Base-by-base conservation (phyloP, 179 eudicot species). In the Silene vulgaris region DNA sequence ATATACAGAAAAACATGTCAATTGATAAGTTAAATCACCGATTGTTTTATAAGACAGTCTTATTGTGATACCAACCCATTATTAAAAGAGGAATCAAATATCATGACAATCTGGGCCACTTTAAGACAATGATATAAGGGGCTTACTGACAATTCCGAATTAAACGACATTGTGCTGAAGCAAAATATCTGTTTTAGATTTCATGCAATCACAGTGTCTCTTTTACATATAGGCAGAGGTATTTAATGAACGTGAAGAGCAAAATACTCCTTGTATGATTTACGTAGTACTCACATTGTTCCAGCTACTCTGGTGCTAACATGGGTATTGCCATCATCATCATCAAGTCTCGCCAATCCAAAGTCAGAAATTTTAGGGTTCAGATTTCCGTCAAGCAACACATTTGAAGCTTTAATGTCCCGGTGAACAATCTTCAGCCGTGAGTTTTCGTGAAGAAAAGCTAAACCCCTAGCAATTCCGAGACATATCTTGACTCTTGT, bases 301-400 rank as follows among this genome's bases (percentile, higher is more conserved):
- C 96, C 96, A 57, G 91, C 96, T 69, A 87, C 80, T 78, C 85
- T 81, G 52, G 96, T 90, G 86, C 89, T 90, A 68, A 90, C 82
- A 76, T 90, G 96, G 79, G 77, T 84, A 66, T 87, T 86, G 35
- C 84, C 93, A 19, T 89, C 90, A 52, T 89, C 90, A 52, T 52
- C 59, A 67, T 80, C 82, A 70, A 90, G 93, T 78, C 84, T 82
- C 57, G 96, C 96, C 82, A 90, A 82, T 74, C 93, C 97, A 74
- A 91, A 91, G 66, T 89, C 97, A 0, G 93, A 91, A 57, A 91
- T 89, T 75, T 89, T 91, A 1, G 97, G 90, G 65, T 78, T 85
- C 63, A 91, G 74, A 65, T 88, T 75, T 74, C 65, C 72, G 79
- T 91, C 97, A 45, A 91, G 90, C 32, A 91, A 84, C 52, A 90